Conservation (phyloP, 2,329 filamentous ascomycete species). For the Cryphonectria carpinicola region DNA sequence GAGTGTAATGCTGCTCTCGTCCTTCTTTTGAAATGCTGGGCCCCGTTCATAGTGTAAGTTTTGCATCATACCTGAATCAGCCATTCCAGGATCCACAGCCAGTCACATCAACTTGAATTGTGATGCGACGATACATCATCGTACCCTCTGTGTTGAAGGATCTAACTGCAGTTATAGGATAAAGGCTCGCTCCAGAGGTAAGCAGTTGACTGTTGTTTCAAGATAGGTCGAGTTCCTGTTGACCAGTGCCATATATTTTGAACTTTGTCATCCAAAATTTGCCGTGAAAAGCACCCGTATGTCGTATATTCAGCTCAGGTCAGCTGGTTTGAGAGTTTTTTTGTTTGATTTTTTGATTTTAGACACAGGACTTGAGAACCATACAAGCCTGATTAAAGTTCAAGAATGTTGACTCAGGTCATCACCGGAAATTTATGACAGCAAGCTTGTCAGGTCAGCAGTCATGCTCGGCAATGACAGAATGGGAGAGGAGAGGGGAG, state of each 20-base stretch:
- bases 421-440: conserved; percentile 37
- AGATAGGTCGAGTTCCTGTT: not conserved
- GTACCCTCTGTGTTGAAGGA: not conserved
- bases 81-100: not conserved
- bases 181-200: no score
- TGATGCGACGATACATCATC: not conserved
- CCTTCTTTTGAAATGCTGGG: not conserved
- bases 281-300: not conserved
- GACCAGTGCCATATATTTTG: not conserved
- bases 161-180: not conserved
- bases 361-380: not conserved
- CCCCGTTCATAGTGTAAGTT: not conserved
- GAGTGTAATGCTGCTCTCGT: not conserved
- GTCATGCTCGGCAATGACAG: not conserved
- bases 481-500: not conserved
- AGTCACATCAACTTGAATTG: not conserved
- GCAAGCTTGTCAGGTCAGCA: conserved; percentile 36
- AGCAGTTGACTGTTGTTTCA: not conserved
- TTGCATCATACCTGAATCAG: not conserved
- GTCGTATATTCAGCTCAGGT: not conserved
- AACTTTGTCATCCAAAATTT: not conserved
- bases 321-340: not conserved
- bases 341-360: no score
- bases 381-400: not conserved
- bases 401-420: not conserved